phyloP scores from a whole-genome alignment of 371 early-diverging fungal genomes.

The Amoeboaphelidium protococcarum region DNA sequence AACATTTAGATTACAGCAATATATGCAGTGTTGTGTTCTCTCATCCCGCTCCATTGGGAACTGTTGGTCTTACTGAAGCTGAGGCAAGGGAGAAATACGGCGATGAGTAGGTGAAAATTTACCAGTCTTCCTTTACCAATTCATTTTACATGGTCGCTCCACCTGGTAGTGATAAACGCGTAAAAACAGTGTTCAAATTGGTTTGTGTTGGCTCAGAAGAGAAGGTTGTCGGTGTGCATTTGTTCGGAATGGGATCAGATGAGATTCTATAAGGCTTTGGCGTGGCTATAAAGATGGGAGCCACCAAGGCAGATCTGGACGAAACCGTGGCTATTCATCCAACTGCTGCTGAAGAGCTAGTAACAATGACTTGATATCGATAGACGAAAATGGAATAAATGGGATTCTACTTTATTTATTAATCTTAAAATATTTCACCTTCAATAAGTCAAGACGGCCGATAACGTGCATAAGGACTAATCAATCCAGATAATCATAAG shows the following conservation, averaged over 20 bases:
- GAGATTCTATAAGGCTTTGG: constrained; percentile 89
- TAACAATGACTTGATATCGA: constrained; percentile 18
- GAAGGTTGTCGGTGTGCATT: constrained; percentile 83
- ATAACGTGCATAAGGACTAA: too few species aligned
- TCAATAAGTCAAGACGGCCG: too few species aligned
- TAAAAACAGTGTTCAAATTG: constrained; percentile 63
- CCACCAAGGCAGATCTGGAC: constrained; percentile 87
- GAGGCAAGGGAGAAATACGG: constrained; percentile 49
- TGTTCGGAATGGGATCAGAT: constrained; percentile 72
- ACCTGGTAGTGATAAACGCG: constrained; percentile 51
- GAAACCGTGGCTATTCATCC: constrained; percentile 93
- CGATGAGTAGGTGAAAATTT: constrained; percentile 48
- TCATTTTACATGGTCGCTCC: constrained; percentile 60
- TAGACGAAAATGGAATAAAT: too few species aligned
- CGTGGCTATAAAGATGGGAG: constrained; percentile 36
- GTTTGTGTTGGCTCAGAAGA: constrained; percentile 58
- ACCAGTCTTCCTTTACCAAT: constrained; percentile 59
- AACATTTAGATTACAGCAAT: constrained; percentile 67
- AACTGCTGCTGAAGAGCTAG: constrained; percentile 76
- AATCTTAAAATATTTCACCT: too few species aligned
- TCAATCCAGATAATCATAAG: too few species aligned
- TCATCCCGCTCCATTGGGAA: constrained; percentile 62
- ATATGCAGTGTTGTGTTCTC: constrained; percentile 92
- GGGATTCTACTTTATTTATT: neutral
- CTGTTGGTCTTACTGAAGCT: constrained; percentile 54